Evolutionary conservation across 805 yeast species (phyloP).

Genomic region (Henningerozyma blattae): DNA sequence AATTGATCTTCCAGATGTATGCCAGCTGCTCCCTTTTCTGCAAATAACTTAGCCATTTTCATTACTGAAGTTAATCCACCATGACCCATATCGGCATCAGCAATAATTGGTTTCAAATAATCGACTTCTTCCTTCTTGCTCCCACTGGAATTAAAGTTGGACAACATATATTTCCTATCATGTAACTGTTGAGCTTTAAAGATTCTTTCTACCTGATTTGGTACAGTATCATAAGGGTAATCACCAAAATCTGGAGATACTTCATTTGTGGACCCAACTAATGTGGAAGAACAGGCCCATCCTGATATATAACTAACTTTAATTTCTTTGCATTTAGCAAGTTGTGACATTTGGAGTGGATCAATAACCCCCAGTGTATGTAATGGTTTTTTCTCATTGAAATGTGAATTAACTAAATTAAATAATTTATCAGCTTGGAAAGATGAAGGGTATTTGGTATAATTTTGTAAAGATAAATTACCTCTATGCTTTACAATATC

Average conservation of each 20-base stretch:
- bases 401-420: slow-evolving; percentile 30
- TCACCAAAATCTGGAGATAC: slow-evolving; percentile 59
- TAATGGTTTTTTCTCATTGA: slow-evolving; percentile 33
- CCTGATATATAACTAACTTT: slow-evolving; percentile 47
- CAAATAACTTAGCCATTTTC: slow-evolving; percentile 54
- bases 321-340: slow-evolving; percentile 34
- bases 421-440: slow-evolving; percentile 42
- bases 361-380: slow-evolving; percentile 52
- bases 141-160: slow-evolving; percentile 15
- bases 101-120: slow-evolving; percentile 49
- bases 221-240: slow-evolving; percentile 58
- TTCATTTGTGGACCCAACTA: slow-evolving; percentile 46
- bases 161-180: slow-evolving; percentile 37
- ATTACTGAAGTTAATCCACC: slow-evolving; percentile 51
- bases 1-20: slow-evolving; percentile 53
- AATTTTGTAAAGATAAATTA: slow-evolving; percentile 25
- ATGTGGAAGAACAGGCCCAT: slow-evolving; percentile 46
- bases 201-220: slow-evolving; percentile 50
- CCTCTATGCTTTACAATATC: slow-evolving; percentile 45
- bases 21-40: slow-evolving; percentile 59
- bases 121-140: slow-evolving; percentile 25
- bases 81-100: slow-evolving; percentile 59
- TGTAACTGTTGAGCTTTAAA: slow-evolving; percentile 48
- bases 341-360: slow-evolving; percentile 51
- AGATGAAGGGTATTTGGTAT: slow-evolving; percentile 27